These are phyloP conservation scores for Tuber melanosporum DNA, from an alignment of 495 filamentous ascomycete genomes.

Conservation along the genomic window DNA sequence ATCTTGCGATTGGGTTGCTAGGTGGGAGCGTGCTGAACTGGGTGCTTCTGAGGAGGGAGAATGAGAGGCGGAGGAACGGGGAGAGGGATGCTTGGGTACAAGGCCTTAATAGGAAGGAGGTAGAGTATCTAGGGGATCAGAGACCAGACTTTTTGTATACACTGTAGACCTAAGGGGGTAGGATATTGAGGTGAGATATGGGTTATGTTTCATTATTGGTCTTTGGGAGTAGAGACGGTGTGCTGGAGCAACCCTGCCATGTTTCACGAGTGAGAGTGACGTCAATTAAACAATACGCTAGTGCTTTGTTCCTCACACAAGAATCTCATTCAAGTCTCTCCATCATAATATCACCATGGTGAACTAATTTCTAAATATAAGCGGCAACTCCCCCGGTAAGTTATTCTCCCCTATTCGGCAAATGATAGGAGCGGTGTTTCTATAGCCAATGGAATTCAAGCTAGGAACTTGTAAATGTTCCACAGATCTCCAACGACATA, in stretches of 20 bases:
- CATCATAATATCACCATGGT: no score
- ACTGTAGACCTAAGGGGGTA: slow-evolving; percentile 42
- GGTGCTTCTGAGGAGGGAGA: slow-evolving; percentile 58
- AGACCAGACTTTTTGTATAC: slow-evolving; percentile 80
- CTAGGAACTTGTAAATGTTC: no score
- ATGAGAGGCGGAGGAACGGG: slow-evolving; percentile 55
- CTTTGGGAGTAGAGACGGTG: background rate
- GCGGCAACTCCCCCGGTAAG: no score
- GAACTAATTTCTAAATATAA: no score
- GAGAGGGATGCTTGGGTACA: slow-evolving; percentile 63
- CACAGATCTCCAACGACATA: no score
- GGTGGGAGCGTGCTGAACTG: slow-evolving; percentile 61
- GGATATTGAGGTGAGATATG: background rate
- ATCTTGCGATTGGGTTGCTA: slow-evolving; percentile 55
- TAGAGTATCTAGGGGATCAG: slow-evolving; percentile 61
- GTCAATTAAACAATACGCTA: background rate
- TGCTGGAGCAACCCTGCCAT: background rate
- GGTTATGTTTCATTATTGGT: background rate
- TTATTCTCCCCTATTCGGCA: no score
- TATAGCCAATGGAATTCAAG: no score
- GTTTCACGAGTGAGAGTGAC: background rate
- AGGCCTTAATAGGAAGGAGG: slow-evolving; percentile 54
- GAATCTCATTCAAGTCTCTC: background rate
- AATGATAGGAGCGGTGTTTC: no score
- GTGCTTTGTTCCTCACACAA: background rate